Evolutionary conservation across 306 rosid genomes (phyloP).

Genomic region (Quercus parvula): DNA sequence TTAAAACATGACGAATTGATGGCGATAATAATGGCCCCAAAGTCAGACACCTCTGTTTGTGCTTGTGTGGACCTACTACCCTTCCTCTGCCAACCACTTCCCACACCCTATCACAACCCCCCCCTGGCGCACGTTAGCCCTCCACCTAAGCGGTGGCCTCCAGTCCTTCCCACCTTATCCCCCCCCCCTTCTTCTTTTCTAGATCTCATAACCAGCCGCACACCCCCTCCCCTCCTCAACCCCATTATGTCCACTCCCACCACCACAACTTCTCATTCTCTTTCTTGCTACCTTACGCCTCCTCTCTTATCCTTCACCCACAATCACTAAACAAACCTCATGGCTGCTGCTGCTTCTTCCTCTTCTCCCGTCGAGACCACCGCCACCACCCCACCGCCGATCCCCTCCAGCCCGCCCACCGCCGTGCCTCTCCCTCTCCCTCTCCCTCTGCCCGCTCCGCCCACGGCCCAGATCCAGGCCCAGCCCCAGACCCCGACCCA

Average conservation of each 20-base stretch:
- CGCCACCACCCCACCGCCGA: conserved; percentile 18
- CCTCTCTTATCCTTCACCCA: conserved; percentile 4
- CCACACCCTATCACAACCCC: conserved; percentile 10
- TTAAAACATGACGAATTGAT: neutral
- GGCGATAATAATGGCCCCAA: conserved; percentile 9
- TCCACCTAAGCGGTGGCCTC: conserved; percentile 75
- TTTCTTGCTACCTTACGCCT: neutral
- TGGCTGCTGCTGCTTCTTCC: conserved; percentile 48
- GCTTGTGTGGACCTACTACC: neutral
- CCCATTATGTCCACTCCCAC: conserved; percentile 38
- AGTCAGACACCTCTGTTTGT: neutral
- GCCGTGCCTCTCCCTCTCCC: conserved; percentile 46
- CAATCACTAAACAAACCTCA: neutral
- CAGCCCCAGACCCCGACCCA: conserved; percentile 1
- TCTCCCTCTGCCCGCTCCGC: conserved; percentile 29
- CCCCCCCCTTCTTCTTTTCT: conserved; percentile 49
- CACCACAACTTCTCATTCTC: neutral
- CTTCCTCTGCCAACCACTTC: no score
- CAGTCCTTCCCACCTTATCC: conserved; percentile 21
- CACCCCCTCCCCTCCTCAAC: conserved; percentile 47
- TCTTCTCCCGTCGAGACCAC: conserved; percentile 24
- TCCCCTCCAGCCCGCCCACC: conserved; percentile 38
- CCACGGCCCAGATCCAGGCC: neutral
- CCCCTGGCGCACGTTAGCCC: conserved; percentile 50
- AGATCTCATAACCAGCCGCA: conserved; percentile 79